phyloP scores from a whole-genome alignment of 345 rosid genomes.

The Anacardium occidentale region DNA sequence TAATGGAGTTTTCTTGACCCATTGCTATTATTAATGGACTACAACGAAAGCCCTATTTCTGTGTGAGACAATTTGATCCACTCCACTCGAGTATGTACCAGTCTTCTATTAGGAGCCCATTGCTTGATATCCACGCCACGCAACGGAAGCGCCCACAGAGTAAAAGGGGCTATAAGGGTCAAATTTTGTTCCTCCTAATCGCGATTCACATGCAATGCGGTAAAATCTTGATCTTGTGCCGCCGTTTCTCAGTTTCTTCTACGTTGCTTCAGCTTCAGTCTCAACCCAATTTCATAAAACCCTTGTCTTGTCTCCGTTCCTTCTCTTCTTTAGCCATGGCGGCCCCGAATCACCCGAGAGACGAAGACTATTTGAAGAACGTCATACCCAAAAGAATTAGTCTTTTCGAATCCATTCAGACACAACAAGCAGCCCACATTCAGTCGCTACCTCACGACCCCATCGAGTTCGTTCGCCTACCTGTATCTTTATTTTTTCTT shows the following conservation, averaged over 20 bases:
- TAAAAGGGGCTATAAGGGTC: not conserved
- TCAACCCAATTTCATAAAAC: slow-evolving; percentile 20
- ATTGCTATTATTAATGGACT: too few species aligned
- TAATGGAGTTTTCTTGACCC: too few species aligned
- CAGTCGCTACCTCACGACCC: slow-evolving; percentile 65
- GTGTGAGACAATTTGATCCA: not conserved
- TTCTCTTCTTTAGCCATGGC: slow-evolving; percentile 46
- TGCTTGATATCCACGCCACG: slow-evolving; percentile 20
- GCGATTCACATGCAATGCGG: slow-evolving; percentile 18
- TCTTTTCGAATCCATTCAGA: slow-evolving; percentile 65
- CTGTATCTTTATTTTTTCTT: not conserved
- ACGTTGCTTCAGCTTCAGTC: slow-evolving; percentile 2
- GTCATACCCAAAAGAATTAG: slow-evolving; percentile 66
- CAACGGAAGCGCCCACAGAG: not conserved
- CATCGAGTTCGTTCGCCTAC: slow-evolving; percentile 48
- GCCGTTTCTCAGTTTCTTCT: slow-evolving; percentile 31
- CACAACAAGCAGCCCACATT: slow-evolving; percentile 53
- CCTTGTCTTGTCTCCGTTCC: slow-evolving; percentile 25
- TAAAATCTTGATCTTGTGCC: slow-evolving; percentile 29
- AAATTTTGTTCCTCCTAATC: too few species aligned
- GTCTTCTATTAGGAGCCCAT: not conserved
- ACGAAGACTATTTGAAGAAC: slow-evolving; percentile 54
- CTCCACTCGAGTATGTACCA: not conserved
- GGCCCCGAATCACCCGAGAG: slow-evolving; percentile 39
- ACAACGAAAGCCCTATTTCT: not conserved